These are phyloP conservation scores for Isabelozyma heimii DNA, from an alignment of 805 yeast species.

Conservation along the genomic window DNA sequence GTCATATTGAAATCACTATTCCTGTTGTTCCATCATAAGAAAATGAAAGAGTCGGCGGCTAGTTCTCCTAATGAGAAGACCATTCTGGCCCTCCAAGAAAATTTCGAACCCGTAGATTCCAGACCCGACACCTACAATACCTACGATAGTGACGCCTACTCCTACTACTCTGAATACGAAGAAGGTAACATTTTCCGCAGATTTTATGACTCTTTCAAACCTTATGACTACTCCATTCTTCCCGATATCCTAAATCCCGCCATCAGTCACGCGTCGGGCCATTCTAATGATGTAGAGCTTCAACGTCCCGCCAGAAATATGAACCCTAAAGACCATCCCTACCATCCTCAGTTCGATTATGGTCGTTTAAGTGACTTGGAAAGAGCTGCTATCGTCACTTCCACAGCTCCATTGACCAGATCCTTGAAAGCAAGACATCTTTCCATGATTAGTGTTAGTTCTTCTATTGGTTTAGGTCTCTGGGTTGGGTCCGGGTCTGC, in stretches of 20 bases:
- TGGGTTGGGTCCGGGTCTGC: slow-evolving; percentile 65
- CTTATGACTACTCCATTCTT: slow-evolving; percentile 22
- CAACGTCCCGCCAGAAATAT: not conserved
- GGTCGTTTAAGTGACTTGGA: slow-evolving; percentile 25
- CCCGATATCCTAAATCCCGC: slow-evolving; percentile 7
- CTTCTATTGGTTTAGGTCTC: slow-evolving; percentile 67
- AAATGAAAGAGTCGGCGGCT: not conserved
- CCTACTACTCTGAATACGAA: slow-evolving; percentile 1
- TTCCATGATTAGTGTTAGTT: slow-evolving; percentile 68
- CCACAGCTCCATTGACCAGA: slow-evolving; percentile 29
- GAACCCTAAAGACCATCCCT: slow-evolving; percentile 9
- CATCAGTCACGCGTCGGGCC: not conserved
- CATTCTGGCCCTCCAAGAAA: not conserved
- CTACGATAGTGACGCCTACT: not conserved
- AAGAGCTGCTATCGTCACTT: slow-evolving; percentile 31
- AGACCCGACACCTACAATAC: not conserved
- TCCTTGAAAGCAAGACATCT: slow-evolving; percentile 54
- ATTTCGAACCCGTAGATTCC: not conserved
- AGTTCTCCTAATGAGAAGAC: slow-evolving; percentile 1
- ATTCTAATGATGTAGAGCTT: not conserved
- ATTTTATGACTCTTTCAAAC: slow-evolving; percentile 22
- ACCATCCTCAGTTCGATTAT: slow-evolving; percentile 26
- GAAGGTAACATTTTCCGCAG: slow-evolving; percentile 2
- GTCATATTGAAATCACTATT: not conserved
- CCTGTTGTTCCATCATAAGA: not conserved